Conservation (phyloP, 2,329 filamentous ascomycete genomes). For the Parastagonospora nodorum region DNA sequence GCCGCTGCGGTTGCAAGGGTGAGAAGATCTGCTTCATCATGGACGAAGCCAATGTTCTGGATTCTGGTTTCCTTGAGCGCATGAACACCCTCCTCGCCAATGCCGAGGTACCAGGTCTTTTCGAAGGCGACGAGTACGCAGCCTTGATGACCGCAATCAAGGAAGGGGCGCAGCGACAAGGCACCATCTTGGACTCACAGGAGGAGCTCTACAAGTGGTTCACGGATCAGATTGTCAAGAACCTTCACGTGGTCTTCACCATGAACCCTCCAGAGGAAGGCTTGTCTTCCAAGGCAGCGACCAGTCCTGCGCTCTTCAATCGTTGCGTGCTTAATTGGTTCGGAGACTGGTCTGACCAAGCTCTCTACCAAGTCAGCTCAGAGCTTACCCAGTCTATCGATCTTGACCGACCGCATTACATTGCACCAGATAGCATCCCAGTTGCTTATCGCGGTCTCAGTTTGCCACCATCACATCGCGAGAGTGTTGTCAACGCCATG, state of each 20-base stretch:
- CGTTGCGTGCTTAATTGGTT: slow-evolving; percentile 99
- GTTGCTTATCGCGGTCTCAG: slow-evolving; percentile 86
- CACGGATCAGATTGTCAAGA: slow-evolving; percentile 98
- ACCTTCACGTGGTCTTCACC: slow-evolving; percentile 97
- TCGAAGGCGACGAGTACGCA: slow-evolving; percentile 98
- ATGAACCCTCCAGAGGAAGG: slow-evolving; percentile 99
- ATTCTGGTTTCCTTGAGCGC: slow-evolving; percentile 96
- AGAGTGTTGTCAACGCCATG: slow-evolving; percentile 96
- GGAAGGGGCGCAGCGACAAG: slow-evolving; percentile 95
- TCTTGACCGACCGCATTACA: slow-evolving; percentile 84
- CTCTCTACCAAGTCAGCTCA: slow-evolving; percentile 94
- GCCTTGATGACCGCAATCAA: slow-evolving; percentile 99
- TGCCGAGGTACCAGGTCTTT: slow-evolving; percentile 97
- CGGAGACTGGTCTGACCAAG: slow-evolving; percentile 99
- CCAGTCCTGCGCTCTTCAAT: slow-evolving; percentile 98
- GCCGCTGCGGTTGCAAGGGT: slow-evolving; percentile 93
- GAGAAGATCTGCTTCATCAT: slow-evolving; percentile 99
- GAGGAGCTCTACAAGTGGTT: slow-evolving; percentile 99
- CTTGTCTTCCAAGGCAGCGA: slow-evolving; percentile 92
- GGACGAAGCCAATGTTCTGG: slow-evolving; percentile 98
- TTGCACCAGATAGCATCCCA: slow-evolving; percentile 86
- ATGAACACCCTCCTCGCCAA: slow-evolving; percentile 99
- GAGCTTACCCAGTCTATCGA: slow-evolving; percentile 97
- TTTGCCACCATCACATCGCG: slow-evolving; percentile 86
- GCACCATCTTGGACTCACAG: slow-evolving; percentile 91